phyloP scores from a whole-genome alignment of 495 filamentous ascomycete genomes.

The Penicillium antarcticum region DNA sequence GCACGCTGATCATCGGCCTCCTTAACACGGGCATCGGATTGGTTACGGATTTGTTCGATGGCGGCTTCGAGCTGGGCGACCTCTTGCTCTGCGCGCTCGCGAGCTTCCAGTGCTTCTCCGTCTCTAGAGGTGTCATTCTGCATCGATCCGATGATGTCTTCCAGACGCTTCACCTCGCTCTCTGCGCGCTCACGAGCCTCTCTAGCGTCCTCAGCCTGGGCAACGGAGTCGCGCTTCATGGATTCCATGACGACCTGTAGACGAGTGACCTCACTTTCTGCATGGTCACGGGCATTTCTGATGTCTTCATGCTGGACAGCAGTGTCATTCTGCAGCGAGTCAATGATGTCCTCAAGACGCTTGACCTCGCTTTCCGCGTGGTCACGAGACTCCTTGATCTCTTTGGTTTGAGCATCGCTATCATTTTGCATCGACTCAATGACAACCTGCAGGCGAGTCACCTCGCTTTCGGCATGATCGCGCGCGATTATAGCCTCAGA shows the following conservation, averaged over 20 bases:
- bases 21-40: slow-evolving; percentile 31
- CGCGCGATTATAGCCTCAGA: background rate
- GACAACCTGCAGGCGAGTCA: background rate
- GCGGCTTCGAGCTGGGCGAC: slow-evolving; percentile 34
- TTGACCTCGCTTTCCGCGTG: slow-evolving; percentile 15
- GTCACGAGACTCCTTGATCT: slow-evolving; percentile 12
- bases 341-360: slow-evolving; percentile 17
- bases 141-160: slow-evolving; percentile 10
- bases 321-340: background rate
- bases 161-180: slow-evolving; percentile 18
- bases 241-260: background rate
- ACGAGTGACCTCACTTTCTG: background rate
- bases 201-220: slow-evolving; percentile 10
- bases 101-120: slow-evolving; percentile 19
- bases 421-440: background rate
- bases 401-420: slow-evolving; percentile 3
- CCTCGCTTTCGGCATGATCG: background rate
- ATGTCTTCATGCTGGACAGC: slow-evolving; percentile 1
- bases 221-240: background rate
- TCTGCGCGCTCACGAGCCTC: slow-evolving; percentile 10
- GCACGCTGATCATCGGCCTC: slow-evolving; percentile 25
- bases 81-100: slow-evolving; percentile 29
- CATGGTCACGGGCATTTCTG: background rate
- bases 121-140: slow-evolving; percentile 14
- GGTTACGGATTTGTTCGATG: slow-evolving; percentile 35